Evolutionary conservation across 352 stramenopile genomes (phyloP).

Genomic region (Phytophthora agathidicida): DNA sequence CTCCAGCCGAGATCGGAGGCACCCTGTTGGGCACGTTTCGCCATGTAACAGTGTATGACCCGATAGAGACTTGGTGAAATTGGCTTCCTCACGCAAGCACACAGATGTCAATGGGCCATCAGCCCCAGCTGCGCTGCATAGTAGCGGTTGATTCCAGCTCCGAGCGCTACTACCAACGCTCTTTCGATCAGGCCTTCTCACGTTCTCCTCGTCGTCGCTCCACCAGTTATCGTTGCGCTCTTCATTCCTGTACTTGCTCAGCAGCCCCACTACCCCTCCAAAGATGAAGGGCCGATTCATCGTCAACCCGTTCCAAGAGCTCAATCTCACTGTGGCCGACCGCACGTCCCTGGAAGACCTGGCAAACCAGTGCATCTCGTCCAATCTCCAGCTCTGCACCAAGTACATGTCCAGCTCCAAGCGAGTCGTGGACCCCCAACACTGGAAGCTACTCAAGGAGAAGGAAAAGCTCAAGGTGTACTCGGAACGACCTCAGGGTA

Average conservation of each 20-base stretch:
- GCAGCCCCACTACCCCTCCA: background rate
- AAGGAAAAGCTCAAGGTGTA: constrained; percentile 35
- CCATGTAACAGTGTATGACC: constrained; percentile 7
- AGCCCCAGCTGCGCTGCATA: constrained; percentile 18
- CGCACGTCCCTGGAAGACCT: constrained; percentile 26
- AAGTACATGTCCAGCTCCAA: constrained; percentile 31
- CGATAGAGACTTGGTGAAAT: too few relatives aligned
- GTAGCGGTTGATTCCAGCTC: background rate
- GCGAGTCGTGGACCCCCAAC: constrained; percentile 24
- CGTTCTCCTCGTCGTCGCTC: background rate
- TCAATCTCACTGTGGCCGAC: constrained; percentile 23
- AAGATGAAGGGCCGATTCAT: constrained; percentile 40
- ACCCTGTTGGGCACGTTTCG: too few relatives aligned
- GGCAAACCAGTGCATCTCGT: constrained; percentile 28
- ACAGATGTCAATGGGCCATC: constrained; percentile 3
- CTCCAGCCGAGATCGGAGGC: background rate
- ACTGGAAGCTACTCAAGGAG: constrained; percentile 38
- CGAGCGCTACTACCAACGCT: background rate
- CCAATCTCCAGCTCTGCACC: constrained; percentile 20
- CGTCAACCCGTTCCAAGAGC: constrained; percentile 37
- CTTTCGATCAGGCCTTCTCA: background rate
- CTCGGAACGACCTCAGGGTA: constrained; percentile 9
- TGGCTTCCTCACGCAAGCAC: too few relatives aligned
- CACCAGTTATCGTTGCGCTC: background rate
- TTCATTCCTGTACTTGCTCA: constrained; percentile 16